Evolutionary conservation across 805 yeast genomes (phyloP).

Genomic region (Metschnikowia orientalis): DNA sequence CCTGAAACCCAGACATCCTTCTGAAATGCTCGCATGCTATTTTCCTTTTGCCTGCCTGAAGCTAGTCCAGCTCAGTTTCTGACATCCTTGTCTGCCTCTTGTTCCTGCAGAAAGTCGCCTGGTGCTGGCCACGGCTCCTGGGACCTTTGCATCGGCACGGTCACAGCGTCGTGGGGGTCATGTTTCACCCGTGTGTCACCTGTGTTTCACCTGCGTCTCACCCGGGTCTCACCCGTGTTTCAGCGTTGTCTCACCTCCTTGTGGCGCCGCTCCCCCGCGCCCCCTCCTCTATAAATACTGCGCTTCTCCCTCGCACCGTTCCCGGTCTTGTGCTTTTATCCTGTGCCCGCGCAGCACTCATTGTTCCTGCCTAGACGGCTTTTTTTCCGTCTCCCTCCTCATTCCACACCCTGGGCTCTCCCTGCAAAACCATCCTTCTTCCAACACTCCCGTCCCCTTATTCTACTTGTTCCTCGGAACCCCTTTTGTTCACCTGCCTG

Average conservation of each 20-base stretch:
- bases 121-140: no score
- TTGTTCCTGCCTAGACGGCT: background rate
- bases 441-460: constrained; percentile 1
- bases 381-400: constrained; percentile 1
- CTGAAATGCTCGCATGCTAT: no score
- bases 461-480: background rate
- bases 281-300: background rate
- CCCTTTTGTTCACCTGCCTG: background rate
- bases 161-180: no score
- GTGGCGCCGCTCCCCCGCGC: background rate
- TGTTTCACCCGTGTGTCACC: no score
- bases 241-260: no score
- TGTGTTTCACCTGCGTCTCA: background rate
- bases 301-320: background rate
- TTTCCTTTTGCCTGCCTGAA: no score
- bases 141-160: no score
- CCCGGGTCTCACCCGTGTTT: background rate
- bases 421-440: background rate
- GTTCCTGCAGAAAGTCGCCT: no score
- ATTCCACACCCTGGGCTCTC: background rate
- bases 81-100: no score
- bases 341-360: background rate
- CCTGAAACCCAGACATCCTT: no score
- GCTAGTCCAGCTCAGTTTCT: no score
- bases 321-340: background rate